Base-by-base conservation (phyloP, 495 filamentous ascomycete species). In the Xylaria flabelliformis region DNA sequence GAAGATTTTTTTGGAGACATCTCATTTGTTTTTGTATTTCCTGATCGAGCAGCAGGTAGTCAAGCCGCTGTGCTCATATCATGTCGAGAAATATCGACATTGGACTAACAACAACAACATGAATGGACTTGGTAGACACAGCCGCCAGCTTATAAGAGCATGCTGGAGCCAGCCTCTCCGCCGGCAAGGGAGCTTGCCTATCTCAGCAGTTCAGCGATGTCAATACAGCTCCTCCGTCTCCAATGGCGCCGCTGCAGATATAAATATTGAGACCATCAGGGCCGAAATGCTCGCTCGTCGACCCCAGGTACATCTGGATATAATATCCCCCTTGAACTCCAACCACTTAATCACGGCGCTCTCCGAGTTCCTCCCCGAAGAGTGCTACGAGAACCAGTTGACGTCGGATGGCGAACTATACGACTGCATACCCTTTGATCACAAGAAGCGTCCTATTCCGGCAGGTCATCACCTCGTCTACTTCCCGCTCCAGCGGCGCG, bases 391-490 rank as follows among this genome's bases (percentile, higher is more conserved):
- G 17, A n/a, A 61, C n/a, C 62, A 48, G 36, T 44, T 2, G 32
- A 76, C 19, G 39, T 17, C 41, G 36, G 0, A 12, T 6, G 2
- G 12, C 13, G 1, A 32, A 4, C 59, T 46, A 12, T 74, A 69
- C 58, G 13, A 29, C 10, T 0, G 67, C 50, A 21, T 42, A 17
- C 34, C 5, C 3, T 19, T n/a, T 48, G 6, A 7, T n/a, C 29
- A 62, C 42, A 41, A 21, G 24, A 4, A 19, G 32, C 21, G 34
- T 4, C 6, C 24, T 7, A 73, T 93, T 0, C 91, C 90, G 0
- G 84, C 87, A 3, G 92, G 90, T 12, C 90, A 94, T 78, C 92
- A 95, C 74, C 83, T 93, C 12, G 85, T 90, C 32, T 92, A 94
- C 80, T 94, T 93, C 81, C 90, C 91, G 1, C 86, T 90, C 0